These are phyloP conservation scores for Colletotrichum trifolii DNA, from an alignment of 2,329 filamentous ascomycete species.

Conservation along the genomic window DNA sequence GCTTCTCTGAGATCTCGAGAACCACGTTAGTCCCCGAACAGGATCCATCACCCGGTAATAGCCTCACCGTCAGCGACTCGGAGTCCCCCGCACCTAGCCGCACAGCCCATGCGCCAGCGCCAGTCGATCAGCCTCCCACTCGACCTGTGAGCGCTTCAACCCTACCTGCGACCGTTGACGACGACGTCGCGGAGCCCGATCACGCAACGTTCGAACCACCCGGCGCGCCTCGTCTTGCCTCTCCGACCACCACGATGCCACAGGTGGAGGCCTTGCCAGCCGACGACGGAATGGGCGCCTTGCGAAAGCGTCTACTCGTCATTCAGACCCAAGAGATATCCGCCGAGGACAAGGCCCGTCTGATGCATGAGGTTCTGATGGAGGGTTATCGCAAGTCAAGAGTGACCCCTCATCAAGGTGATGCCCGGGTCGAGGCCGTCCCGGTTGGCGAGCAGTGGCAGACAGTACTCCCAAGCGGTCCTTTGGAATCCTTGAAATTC, in stretches of 20 bases:
- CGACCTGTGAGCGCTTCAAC: slow-evolving; percentile 49
- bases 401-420: slow-evolving; percentile 21
- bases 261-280: slow-evolving; percentile 65
- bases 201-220: slow-evolving; percentile 32
- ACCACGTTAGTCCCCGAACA: slow-evolving; percentile 50
- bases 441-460: slow-evolving; percentile 46
- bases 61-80: slow-evolving; percentile 44
- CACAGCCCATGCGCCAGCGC: slow-evolving; percentile 38
- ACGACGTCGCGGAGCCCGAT: slow-evolving; percentile 3
- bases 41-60: slow-evolving; percentile 41
- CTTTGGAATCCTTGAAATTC: slow-evolving; percentile 67
- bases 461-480: slow-evolving; percentile 54
- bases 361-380: slow-evolving; percentile 77
- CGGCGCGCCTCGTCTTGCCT: slow-evolving; percentile 5
- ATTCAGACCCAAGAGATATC: slow-evolving; percentile 72
- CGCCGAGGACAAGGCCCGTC: slow-evolving; percentile 73
- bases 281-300: slow-evolving; percentile 79
- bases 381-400: slow-evolving; percentile 69
- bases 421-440: slow-evolving; percentile 25
- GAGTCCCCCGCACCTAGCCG: slow-evolving; percentile 37
- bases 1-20: slow-evolving; percentile 66
- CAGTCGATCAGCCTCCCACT: slow-evolving; percentile 41
- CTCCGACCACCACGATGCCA: slow-evolving; percentile 11
- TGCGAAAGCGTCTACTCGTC: slow-evolving; percentile 74
- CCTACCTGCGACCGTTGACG: slow-evolving; percentile 42